Evolutionary conservation across 768 basidiomycete species (phyloP), one percentile per base, ranked within the genome.

Genomic region (Lactifluus rugatus): DNA sequence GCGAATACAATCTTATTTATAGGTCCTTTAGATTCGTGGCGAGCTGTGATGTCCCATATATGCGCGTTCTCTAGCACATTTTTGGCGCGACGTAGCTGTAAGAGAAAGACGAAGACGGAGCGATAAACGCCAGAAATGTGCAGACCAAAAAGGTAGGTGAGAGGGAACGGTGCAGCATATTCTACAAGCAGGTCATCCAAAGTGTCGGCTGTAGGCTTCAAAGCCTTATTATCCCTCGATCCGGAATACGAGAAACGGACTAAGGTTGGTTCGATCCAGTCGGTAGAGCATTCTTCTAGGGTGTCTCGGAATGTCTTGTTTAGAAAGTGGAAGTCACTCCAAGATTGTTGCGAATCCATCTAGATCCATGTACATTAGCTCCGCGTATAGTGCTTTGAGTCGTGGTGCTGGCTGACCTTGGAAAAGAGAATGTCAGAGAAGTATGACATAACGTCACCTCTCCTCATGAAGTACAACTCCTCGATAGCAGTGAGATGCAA

Each of bases 301-400:
- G 85, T 77, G 50, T 90, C 86, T 19, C 75, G 74, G 67, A 93
- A 89, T 10, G 84, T 81, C 28, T 81, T 84, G 65, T 92, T 92
- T 54, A 92, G 68, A 70, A 87, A 88, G 71, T 93, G 90, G 67
- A 89, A 89, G 66, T 92, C 90, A 47, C 71, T 76, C 89, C 89
- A 93, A 3, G 65, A 52, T 65, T 85, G 81, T 48, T 78, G 74
- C n/a, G 73, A 73, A 62, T 92, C 87, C 81, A 91, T 89, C 88
- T 91, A 54, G 5, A 49, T 3, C 45, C 45, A 17, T 50, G 17
- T 17, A 19, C 46, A n/a, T 57, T 10, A 62, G 34, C 16, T 4
- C 46, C 8, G 8, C n/a, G 25, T 21, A 21, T 31, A 26, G 46
- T 11, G 31, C 10, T 14, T 39, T 9, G 54, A 34, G 44, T n/a